These are phyloP conservation scores for Ensete ventricosum DNA, from an alignment of 176 grass and related monocot species.

Conservation along the genomic window DNA sequence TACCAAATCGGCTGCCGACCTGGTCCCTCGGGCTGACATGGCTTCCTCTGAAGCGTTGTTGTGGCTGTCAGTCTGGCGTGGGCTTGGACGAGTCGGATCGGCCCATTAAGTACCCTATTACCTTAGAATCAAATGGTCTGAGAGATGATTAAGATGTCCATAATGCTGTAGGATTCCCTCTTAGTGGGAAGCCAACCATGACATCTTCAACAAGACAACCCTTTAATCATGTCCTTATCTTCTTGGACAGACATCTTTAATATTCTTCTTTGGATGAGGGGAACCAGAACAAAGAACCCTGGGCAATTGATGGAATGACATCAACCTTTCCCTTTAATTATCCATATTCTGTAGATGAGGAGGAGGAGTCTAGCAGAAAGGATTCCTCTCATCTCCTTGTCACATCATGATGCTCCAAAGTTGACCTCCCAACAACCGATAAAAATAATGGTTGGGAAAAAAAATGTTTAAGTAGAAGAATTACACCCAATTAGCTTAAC, in stretches of 20 bases:
- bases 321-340: background rate
- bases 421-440: background rate
- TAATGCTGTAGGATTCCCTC: background rate
- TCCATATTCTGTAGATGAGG: background rate
- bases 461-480: too few relatives aligned
- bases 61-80: too few relatives aligned
- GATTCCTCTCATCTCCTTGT: background rate
- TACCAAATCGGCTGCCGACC: too few relatives aligned
- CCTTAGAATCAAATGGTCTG: background rate
- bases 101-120: too few relatives aligned
- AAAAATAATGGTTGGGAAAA: too few relatives aligned
- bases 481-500: too few relatives aligned
- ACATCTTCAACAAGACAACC: background rate
- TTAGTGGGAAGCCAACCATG: background rate
- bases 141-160: background rate
- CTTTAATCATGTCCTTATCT: conserved; percentile 2
- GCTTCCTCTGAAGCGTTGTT: too few relatives aligned
- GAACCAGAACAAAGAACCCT: background rate
- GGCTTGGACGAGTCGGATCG: too few relatives aligned
- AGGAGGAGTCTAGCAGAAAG: background rate
- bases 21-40: too few relatives aligned
- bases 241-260: background rate
- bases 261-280: background rate
- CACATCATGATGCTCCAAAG: background rate
- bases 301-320: background rate